Evolutionary conservation across 2,329 filamentous ascomycete genomes (phyloP), one percentile per base, ranked within the genome.

Genomic region (Stachybotrys echinatus): DNA sequence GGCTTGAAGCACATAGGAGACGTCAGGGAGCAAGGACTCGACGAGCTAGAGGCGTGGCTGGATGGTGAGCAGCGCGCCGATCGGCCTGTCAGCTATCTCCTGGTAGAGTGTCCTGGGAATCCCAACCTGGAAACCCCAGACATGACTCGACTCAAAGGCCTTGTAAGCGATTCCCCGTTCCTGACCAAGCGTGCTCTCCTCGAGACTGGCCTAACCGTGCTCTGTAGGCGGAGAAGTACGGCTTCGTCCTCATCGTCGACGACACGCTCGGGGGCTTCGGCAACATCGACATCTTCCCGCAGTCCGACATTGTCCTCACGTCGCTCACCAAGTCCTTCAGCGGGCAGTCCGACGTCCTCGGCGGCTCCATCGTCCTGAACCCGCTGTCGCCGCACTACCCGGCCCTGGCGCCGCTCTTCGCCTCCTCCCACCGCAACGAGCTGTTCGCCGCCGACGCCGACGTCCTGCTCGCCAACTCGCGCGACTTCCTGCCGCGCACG

Each of bases 251-350:
- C 43, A 62, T 75, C 17, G 58, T 74, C 2, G 76, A 79, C 55
- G 76, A 79, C 43, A 79, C 76, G 0, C 53, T 76, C 43, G 68
- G 67, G n/a, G 69, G 68, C 23, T 74, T 75, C 49, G 70, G 63
- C 56, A 79, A 77, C 57, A 59, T 79, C 51, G 75, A 83, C 57
- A 61, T 84, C 31, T 60, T 80, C 4, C 55, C 63, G 5, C 64
- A 69, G 0, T 72, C 74, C 2, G 79, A 84, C 54, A 60, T 80
- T 0, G 52, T 84, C 23, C 55, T 79, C 17, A 75, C 75, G 0
- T 77, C 73, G 21, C 66, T 83, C 17, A 83, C 79, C n/a, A 84
- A 84, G 61, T 71, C 72, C 2, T 83, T 85, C 58, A 79, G 67
- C 52, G 81, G 81, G 17, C 74, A 74, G 52, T 71, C 77, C 20